Evolutionary conservation across 2,329 filamentous ascomycete species (phyloP).

Genomic region (Aspergillus fischeri): DNA sequence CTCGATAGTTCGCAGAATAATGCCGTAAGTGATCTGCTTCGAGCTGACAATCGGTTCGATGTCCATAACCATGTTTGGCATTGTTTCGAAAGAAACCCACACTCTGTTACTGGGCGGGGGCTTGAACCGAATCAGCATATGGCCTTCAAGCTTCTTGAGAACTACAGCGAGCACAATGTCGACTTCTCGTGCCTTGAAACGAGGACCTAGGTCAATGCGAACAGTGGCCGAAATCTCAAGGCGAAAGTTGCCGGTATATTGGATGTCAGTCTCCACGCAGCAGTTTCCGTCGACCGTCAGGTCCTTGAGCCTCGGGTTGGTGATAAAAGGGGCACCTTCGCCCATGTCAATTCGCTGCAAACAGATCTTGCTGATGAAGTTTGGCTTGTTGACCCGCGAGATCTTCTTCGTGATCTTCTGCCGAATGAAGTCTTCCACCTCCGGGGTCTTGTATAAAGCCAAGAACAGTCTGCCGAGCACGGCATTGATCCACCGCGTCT

Average conservation of each 20-base stretch:
- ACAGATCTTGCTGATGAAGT: constrained; percentile 80
- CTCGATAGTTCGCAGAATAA: constrained; percentile 90
- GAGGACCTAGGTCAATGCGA: constrained; percentile 79
- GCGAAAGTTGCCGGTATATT: constrained; percentile 83
- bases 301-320: constrained; percentile 81
- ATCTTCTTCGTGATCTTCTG: constrained; percentile 96
- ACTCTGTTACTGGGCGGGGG: constrained; percentile 90
- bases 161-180: constrained; percentile 83
- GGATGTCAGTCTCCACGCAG: constrained; percentile 78
- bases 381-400: constrained; percentile 83
- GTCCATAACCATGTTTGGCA: constrained; percentile 89
- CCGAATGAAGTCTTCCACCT: constrained; percentile 73
- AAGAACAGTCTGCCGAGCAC: constrained; percentile 85
- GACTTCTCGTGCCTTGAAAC: constrained; percentile 87
- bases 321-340: constrained; percentile 80
- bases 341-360: constrained; percentile 82
- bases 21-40: constrained; percentile 88
- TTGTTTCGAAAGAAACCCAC: constrained; percentile 94
- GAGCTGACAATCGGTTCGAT: constrained; percentile 95
- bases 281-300: constrained; percentile 89
- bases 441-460: constrained; percentile 76
- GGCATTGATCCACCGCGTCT: constrained; percentile 92
- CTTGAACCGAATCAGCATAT: constrained; percentile 81
- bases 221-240: constrained; percentile 90
- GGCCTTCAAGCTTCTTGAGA: constrained; percentile 79